Evolutionary conservation across 148 eudicot species (phyloP), one percentile per base, ranked within the genome.

Genomic region (Rhododendron griersonianum): DNA sequence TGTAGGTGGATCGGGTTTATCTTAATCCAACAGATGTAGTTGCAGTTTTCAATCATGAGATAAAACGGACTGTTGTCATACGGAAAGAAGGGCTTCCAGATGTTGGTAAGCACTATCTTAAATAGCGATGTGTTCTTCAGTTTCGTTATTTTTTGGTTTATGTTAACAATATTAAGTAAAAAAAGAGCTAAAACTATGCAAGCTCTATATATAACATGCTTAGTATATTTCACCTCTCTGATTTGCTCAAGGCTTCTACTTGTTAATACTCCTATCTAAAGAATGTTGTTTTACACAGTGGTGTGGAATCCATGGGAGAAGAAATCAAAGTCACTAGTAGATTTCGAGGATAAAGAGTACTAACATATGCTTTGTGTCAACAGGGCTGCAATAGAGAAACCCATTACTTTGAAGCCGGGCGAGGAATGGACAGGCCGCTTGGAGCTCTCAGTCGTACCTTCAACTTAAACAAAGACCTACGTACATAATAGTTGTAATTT

Each of bases 301-400:
- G 98, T 95, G 21, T 95, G 98, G 98, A 95, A 95, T 89, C 98
- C 98, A 35, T 95, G 98, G 98, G 98, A 95, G 87, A 95, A 91
- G 88, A 95, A 92, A 82, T 86, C 95, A 2, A 93, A 90, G 88
- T 89, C 92, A 28, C 84, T 95, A 84, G 3, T 86, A 61, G 98
- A 95, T 86, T 88, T 95, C 1, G 98, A 92, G 1, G 98, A 94
- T 25, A 98, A 93, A 11, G 98, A 95, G 81, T 95, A 94, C 92
- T 93, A 92, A 76, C 89, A 88, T 2, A 93, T 95, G 98, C 84
- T 95, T 10, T 95, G 98, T 35, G 96, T 95, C 0, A 98, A 94
- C 71, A 98, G 96, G 3, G 98, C 98, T 1, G 94, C 92, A n/a
- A 88, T 95, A 25, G 98, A 95, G 87, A 95, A 91, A 61, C 98